Evolutionary conservation across 495 filamentous ascomycete species (phyloP), one percentile per base, ranked within the genome.

Genomic region (Aspergillus incahuasiensis): DNA sequence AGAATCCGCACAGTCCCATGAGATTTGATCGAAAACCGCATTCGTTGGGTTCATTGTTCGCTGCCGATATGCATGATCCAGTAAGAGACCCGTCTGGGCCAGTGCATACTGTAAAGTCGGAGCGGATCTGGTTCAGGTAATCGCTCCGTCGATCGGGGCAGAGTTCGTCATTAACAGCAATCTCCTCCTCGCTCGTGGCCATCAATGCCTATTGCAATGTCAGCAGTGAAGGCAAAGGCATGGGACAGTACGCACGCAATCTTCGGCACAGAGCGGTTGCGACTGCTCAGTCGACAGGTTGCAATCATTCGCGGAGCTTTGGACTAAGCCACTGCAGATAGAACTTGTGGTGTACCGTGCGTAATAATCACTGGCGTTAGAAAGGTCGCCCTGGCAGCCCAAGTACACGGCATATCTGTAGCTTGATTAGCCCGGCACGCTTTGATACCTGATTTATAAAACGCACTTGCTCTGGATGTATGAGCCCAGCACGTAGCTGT

Each of bases 241-340:
- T 47, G 39, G 24, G 34, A 32, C 15, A 47, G 63, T 32, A 78
- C 87, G 68, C 74, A 94, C 91, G 72, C 95, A 99, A 64, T 90
- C 81, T 47, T 92, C 86, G 25, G 92, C 92, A 73, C 95, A 99
- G 28, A 97, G 77, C 4, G 95, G 94, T 42, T 78, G 73, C 5
- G 88, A 84, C 28, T 87, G 70, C 44, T 76, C 69, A 6, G 73
- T 65, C 1, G 86, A 81, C 32, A 95, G 73, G 15, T 74, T 67
- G 71, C 95, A 97, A 34, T 78, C 68, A n/a, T 65, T 56, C 60
- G 86, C 85, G 21, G 95, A 99, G 65, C 90, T 91, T 71, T 97
- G 95, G 52, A 99, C 82, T 68, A 99, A 88, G 56, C 88, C 83
- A 79, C 92, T 97, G 81, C 95, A 99, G 59, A 99, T 81, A 67